Base-by-base conservation (phyloP, 2,329 filamentous ascomycete species). In the Paraphoma sp. region DNA sequence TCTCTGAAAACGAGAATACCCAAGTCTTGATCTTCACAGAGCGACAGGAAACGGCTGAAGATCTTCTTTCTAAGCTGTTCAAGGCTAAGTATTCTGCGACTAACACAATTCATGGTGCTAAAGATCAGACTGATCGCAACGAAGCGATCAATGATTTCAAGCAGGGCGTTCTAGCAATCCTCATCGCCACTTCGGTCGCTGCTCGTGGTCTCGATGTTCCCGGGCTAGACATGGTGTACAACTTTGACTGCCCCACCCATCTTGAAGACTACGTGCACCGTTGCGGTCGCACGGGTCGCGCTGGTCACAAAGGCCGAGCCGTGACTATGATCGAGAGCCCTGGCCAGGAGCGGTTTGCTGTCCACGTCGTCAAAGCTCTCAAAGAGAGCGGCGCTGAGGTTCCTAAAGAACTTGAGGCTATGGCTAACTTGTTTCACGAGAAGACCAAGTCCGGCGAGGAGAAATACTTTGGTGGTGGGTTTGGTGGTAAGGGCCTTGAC, bases 231-330 rank as follows among this genome's bases (percentile, higher is more conserved):
- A 84, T 98, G 31, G 95, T 99, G 8, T 89, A 99, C 79, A 98
- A 98, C 78, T 97, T 92, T 73, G 93, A 97, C 72, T 91, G 90
- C 0, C 94, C 93, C 0, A 96, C 96, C 69, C 93, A 98, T 78
- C 79, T 97, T 59, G 95, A 99, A 78, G 95, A 98, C 72, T 98
- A 98, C 70, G 94, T 98, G 41, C 95, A 97, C 76, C 89, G 95
- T 61, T 92, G 91, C 53, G 95, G 95, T 46, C 91, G 95, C 68
- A 98, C 95, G 7, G 95, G 95, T 10, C 89, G 95, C 73, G 95
- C 95, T 45, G 95, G 95, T 41, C 96, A 97, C 70, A 97, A 88
- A 18, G 95, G 95, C 61, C 96, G 93, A 40, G 95, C 95, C 0
- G 91, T 99, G 48, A 99, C 95, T 0, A 97, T 98, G 72, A 82